Conservation (phyloP, 2,329 filamentous ascomycete species). For the Ophiostoma ips region DNA sequence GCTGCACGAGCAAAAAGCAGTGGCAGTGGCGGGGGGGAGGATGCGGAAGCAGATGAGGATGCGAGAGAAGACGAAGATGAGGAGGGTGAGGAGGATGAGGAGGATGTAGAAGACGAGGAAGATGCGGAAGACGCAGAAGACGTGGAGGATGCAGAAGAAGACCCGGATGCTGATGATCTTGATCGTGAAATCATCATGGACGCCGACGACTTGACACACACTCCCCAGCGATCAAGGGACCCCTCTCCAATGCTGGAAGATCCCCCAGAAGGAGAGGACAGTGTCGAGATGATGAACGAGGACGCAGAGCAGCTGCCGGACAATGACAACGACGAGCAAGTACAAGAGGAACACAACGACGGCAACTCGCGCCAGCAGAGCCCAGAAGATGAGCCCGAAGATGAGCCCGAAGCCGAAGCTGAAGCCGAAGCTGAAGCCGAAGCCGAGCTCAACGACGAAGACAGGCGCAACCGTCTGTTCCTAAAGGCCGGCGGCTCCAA, state of each 20-base stretch:
- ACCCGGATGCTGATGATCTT: constrained; percentile 1
- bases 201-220: not conserved
- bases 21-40: not conserved
- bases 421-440: constrained; percentile 8
- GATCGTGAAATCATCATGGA: constrained; percentile 1
- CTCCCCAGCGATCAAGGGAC: not conserved
- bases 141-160: not conserved
- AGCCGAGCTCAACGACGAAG: constrained; percentile 16
- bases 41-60: constrained; percentile 13
- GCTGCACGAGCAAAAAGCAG: constrained; percentile 5
- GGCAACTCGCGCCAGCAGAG: too few species aligned
- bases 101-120: constrained; percentile 7
- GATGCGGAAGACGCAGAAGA: not conserved
- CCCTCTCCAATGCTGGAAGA: constrained; percentile 6
- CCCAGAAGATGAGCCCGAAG: too few species aligned
- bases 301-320: not conserved
- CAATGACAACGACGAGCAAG: constrained; percentile 3
- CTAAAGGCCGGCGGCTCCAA: constrained; percentile 37
- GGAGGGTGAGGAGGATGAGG: not conserved
- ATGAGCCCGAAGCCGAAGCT: not conserved
- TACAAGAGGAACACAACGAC: not conserved
- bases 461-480: constrained; percentile 28
- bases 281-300: not conserved
- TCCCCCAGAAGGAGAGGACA: not conserved
- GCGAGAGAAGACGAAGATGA: not conserved